Conservation (phyloP, 2,329 filamentous ascomycete genomes). For the Fusarium sp. region DNA sequence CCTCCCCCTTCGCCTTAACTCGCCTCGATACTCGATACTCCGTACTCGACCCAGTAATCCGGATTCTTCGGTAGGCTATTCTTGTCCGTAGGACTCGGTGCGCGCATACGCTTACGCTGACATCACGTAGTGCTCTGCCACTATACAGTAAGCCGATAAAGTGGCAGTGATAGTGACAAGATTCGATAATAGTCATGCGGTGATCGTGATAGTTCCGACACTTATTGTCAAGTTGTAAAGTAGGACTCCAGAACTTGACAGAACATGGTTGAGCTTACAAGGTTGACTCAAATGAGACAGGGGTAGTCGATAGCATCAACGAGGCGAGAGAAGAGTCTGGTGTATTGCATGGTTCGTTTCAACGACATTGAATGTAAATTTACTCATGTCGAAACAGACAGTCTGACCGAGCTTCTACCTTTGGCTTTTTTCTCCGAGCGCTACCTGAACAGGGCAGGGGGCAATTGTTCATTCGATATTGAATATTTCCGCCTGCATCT, state of each 20-base stretch:
- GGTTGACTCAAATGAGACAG: background rate
- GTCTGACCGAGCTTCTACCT: background rate
- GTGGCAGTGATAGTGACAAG: background rate
- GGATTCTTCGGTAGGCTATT: background rate
- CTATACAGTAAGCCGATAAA: background rate
- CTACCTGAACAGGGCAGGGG: background rate
- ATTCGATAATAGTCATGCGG: background rate
- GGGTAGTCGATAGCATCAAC: constrained; percentile 5
- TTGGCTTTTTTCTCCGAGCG: constrained; percentile 12
- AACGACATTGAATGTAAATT: background rate
- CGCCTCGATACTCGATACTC: background rate
- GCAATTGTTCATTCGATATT: background rate
- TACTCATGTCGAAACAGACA: background rate
- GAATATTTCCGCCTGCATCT: constrained; percentile 13
- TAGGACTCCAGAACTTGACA: constrained; percentile 4
- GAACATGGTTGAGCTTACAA: constrained; percentile 9
- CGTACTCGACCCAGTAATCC: background rate
- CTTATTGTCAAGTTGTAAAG: constrained; percentile 7
- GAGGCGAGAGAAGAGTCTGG: constrained; percentile 3
- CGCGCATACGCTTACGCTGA: background rate
- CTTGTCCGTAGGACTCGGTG: background rate
- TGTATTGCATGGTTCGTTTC: constrained; percentile 11
- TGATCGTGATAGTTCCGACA: background rate
- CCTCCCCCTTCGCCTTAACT: background rate
- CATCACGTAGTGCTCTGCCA: constrained; percentile 1